phyloP scores from a whole-genome alignment of 768 basidiomycete species.

The Udeniomyces megalosporus region DNA sequence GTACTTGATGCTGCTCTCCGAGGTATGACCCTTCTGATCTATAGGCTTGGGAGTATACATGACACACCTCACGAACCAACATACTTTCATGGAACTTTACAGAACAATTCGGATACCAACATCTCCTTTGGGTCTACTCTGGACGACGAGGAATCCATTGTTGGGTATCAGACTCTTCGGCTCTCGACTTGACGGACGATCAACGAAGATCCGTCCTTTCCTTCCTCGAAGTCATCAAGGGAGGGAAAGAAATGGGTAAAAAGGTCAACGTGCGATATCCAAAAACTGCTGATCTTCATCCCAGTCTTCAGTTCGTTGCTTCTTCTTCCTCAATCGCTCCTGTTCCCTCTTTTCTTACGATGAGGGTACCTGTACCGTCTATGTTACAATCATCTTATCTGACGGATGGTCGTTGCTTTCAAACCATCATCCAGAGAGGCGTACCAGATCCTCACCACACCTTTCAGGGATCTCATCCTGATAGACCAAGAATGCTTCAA shows the following conservation, averaged over 20 bases:
- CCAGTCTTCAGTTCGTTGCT: conserved; percentile 47
- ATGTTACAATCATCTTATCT: background rate
- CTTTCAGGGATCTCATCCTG: conserved; percentile 55
- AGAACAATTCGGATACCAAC: conserved; percentile 77
- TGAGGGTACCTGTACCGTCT: background rate
- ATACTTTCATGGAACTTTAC: too few relatives aligned
- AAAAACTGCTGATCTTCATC: conserved; percentile 42
- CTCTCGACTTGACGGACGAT: conserved; percentile 79
- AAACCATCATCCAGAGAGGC: background rate
- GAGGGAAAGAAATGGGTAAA: conserved; percentile 64
- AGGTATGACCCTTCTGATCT: conserved; percentile 26
- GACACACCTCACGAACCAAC: too few relatives aligned
- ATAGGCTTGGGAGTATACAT: too few relatives aligned
- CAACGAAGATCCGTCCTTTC: conserved; percentile 72
- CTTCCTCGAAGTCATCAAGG: conserved; percentile 68
- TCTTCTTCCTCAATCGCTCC: background rate
- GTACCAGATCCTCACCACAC: conserved; percentile 34
- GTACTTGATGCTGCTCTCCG: conserved; percentile 64
- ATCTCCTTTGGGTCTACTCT: conserved; percentile 95
- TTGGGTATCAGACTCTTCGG: conserved; percentile 84
- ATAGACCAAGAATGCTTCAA: conserved; percentile 71
- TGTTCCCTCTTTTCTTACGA: background rate
- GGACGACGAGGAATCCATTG: conserved; percentile 95
- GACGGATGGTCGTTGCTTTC: background rate
- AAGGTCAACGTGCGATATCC: conserved; percentile 50